Base-by-base conservation (phyloP, 345 rosid genomes). In the Raphanus raphanistrum region DNA sequence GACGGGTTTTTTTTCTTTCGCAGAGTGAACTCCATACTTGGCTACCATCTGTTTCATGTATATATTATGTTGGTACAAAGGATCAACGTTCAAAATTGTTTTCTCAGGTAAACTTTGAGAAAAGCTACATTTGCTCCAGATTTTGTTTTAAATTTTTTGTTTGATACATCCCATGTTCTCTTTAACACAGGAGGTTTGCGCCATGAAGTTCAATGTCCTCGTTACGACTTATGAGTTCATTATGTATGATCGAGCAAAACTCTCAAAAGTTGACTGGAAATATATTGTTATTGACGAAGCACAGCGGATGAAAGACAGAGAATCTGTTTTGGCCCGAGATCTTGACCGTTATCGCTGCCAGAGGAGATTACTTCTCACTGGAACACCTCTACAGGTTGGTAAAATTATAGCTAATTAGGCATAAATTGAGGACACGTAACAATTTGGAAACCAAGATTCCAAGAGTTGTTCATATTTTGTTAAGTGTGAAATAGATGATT, bases 251-350 rank as follows among this genome's bases (percentile, higher is more conserved):
- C 98, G 97, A 35, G 80, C 99, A 28, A 96, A 96, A 87, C 96
- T 96, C 54, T 93, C 99, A 78, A 96, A 88, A 88, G 77, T 96
- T 76, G 98, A 96, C 75, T 96, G 99, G 99, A 96, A 91, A 80
- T 96, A 96, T 76, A 96, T 96, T 70, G 81, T 96, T 84, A 96
- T 96, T 79, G 99, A 96, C 78, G 99, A 96, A 85, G 99, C 99
- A 75, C 99, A 96, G 71, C 87, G 99, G 80, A 96, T 96, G 98
- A 96, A 96, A 81, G 99, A 96, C 83, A 87, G 99, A 71, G 98
- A 96, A 81, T 96, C 99, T 32, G 99, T 96, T 87, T 85, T 96
- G 85, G 99, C 99, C 59, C 97, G 99, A 69, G 99, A 96, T 89
- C 99, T 96, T 86, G 99, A 96, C 79, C 87, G 97, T 52, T 96